Evolutionary conservation across 768 basidiomycete species (phyloP), one percentile per base, ranked within the genome.

Genomic region (Pleurotus ostreatus): DNA sequence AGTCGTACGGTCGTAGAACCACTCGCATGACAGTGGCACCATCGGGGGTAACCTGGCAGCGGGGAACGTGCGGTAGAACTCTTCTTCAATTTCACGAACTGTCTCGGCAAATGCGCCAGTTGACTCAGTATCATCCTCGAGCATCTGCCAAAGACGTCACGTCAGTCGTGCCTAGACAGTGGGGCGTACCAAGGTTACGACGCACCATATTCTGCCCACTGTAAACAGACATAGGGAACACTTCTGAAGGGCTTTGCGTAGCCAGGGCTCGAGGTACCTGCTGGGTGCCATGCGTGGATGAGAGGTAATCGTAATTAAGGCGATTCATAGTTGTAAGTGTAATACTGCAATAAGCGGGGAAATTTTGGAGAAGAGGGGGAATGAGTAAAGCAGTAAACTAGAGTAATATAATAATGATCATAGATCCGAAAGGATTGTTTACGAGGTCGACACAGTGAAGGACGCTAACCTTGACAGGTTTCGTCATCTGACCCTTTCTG

Each of bases 401-500:
- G 41, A n/a, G 41, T 53, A 53, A 53, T 53, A 41, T 53, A 53
- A 41, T 53, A 53, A 53, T 39, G 51, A 53, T n/a, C 41, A 41
- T 37, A 53, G 51, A 53, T 53, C 51, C 39, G 39, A 53, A 53
- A 53, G 15, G 38, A 8, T 20, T 37, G 51, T 20, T 53, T 53
- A 40, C 37, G 30, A 15, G 30, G 30, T 39, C 11, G 41, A 22
- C 6, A 44, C 34, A 38, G 38, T 46, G 54, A 46, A 44, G 13
- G 41, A 45, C 25, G 44, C 45, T 45, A 55, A 46, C 54, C 54
- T 45, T 46, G 54, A 45, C 45, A 55, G 54, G 41, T 22, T 55
- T 55, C 41, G 45, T 55, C 54, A 55, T 23, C n/a, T 55, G 54
- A 55, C 54, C 54, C 54, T 55, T 55, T 46, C 34, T 55, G 54